These are phyloP conservation scores for Botrytis elliptica DNA, from an alignment of 2,329 filamentous ascomycete genomes.

Conservation along the genomic window DNA sequence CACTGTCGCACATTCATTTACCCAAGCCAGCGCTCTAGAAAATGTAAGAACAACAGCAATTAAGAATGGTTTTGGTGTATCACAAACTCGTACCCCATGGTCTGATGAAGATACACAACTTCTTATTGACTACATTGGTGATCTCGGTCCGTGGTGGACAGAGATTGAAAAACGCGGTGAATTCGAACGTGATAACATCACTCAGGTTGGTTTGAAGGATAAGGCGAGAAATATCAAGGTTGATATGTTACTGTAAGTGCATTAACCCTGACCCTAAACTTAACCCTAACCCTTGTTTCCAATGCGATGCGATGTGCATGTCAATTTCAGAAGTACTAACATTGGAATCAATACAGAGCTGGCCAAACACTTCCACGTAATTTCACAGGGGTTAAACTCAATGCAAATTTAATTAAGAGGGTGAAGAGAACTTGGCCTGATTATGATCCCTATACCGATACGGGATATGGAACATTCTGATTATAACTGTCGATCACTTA, in stretches of 20 bases:
- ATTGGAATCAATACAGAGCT: not conserved
- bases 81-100: slow-evolving; percentile 39
- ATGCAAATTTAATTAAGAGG: not conserved
- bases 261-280: slow-evolving; percentile 7
- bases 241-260: slow-evolving; percentile 44
- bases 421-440: not conserved
- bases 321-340: not conserved
- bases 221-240: slow-evolving; percentile 54
- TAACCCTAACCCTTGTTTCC: not conserved
- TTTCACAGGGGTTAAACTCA: not conserved
- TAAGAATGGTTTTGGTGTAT: not conserved
- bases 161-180: slow-evolving; percentile 43
- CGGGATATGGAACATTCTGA: not conserved
- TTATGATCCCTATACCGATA: not conserved
- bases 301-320: not conserved
- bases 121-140: slow-evolving; percentile 50
- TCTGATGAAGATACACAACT: slow-evolving; percentile 42
- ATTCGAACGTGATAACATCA: slow-evolving; percentile 35
- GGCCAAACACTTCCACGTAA: not conserved
- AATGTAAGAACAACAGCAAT: not conserved
- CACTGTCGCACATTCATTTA: not conserved
- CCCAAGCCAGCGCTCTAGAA: not conserved
- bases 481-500: not conserved
- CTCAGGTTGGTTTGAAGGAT: slow-evolving; percentile 55
- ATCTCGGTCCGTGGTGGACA: slow-evolving; percentile 48